Percentiles rank a stretch among this genome's conserved stretches.
phyloP scores from a whole-genome alignment of 2,329 filamentous ascomycete species.

The Fusarium subglutinans region DNA sequence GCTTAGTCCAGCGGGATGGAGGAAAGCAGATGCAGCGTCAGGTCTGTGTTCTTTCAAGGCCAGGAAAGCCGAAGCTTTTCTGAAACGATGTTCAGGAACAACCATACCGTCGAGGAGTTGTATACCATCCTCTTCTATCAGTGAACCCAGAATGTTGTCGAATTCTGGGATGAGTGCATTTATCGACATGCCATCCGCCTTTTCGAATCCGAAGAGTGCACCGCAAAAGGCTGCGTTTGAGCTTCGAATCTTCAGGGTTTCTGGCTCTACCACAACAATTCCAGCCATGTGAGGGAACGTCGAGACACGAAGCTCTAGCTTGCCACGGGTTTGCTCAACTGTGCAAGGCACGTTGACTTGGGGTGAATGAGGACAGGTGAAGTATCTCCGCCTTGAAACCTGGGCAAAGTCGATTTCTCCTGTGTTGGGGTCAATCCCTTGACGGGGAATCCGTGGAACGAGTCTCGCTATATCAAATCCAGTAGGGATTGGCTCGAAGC shows the following conservation, averaged over 20 bases:
- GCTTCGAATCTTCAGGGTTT: slow-evolving; percentile 82
- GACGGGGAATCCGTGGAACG: slow-evolving; percentile 82
- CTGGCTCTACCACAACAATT: slow-evolving; percentile 89
- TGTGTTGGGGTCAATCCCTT: slow-evolving; percentile 74
- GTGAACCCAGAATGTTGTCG: slow-evolving; percentile 80
- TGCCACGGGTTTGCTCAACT: slow-evolving; percentile 75
- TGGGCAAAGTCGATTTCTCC: slow-evolving; percentile 82
- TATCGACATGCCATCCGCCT: slow-evolving; percentile 82
- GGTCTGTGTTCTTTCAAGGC: slow-evolving; percentile 83
- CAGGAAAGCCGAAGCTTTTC: slow-evolving; percentile 84
- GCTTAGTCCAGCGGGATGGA: slow-evolving; percentile 83
- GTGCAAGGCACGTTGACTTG: slow-evolving; percentile 86
- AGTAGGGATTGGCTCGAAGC: slow-evolving; percentile 69
- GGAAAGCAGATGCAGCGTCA: slow-evolving; percentile 80
- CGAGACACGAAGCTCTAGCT: slow-evolving; percentile 81
- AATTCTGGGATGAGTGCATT: slow-evolving; percentile 87
- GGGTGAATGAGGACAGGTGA: slow-evolving; percentile 82
- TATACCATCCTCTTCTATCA: slow-evolving; percentile 88
- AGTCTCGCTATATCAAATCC: slow-evolving; percentile 81
- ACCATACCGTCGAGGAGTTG: slow-evolving; percentile 92
- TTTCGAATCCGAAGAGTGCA: slow-evolving; percentile 88
- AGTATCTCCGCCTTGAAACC: slow-evolving; percentile 77
- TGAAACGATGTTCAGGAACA: slow-evolving; percentile 94
- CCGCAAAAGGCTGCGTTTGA: slow-evolving; percentile 95
- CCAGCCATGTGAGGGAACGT: slow-evolving; percentile 98